phyloP scores from a whole-genome alignment of 2,329 filamentous ascomycete species.

The Ophiostoma populinum region DNA sequence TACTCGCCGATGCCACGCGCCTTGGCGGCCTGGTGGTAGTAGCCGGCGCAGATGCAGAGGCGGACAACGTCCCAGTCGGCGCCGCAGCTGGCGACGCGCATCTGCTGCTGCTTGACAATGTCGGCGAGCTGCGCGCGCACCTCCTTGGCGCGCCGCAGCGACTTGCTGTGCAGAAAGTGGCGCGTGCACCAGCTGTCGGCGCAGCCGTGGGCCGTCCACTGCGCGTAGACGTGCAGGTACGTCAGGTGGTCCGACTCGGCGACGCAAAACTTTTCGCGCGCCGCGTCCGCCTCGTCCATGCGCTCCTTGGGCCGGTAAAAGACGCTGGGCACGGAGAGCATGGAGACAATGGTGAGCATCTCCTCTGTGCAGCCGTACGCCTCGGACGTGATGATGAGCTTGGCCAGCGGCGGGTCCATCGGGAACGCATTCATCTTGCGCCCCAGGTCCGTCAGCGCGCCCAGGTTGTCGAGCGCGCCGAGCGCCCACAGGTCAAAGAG shows the following conservation, averaged over 20 bases:
- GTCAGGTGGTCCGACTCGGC: constrained; percentile 95
- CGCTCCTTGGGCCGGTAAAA: constrained; percentile 96
- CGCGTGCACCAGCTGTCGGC: constrained; percentile 83
- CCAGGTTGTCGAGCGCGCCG: constrained; percentile 83
- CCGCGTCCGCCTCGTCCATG: constrained; percentile 87
- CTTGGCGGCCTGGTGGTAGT: constrained; percentile 94
- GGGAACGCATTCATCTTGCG: constrained; percentile 93
- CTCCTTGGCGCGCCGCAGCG: constrained; percentile 76
- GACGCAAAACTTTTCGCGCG: constrained; percentile 95
- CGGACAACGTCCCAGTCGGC: constrained; percentile 95
- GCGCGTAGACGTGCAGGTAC: constrained; percentile 84
- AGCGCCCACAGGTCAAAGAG: constrained; percentile 96
- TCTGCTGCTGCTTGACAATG: constrained; percentile 87
- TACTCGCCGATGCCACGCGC: constrained; percentile 96
- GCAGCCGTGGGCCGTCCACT: constrained; percentile 83
- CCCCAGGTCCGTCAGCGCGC: constrained; percentile 74
- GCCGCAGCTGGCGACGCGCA: constrained; percentile 72
- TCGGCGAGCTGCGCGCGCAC: constrained; percentile 86
- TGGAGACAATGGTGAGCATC: constrained; percentile 95
- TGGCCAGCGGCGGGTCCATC: constrained; percentile 92
- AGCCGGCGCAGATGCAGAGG: constrained; percentile 92
- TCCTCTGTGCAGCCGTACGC: constrained; percentile 91
- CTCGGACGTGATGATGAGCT: constrained; percentile 80
- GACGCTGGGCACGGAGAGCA: constrained; percentile 91
- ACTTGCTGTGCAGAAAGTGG: constrained; percentile 93